A percentile compares a stretch with the other conserved stretches of the same genome.
These are phyloP conservation scores for Nakazawaea populi DNA, from an alignment of 805 yeast species.

Conservation along the genomic window DNA sequence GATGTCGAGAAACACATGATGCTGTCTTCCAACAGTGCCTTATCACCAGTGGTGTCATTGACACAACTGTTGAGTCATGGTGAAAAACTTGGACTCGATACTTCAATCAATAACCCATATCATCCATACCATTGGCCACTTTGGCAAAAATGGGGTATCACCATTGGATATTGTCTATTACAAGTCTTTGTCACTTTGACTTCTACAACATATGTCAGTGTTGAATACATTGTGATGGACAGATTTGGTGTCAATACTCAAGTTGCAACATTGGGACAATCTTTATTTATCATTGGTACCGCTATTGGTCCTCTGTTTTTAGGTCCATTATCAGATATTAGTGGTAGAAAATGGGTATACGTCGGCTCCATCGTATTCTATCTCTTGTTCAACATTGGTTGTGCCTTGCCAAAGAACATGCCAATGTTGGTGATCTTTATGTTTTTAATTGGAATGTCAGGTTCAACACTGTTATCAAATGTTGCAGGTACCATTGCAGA, in stretches of 20 bases:
- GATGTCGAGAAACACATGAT: background rate
- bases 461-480: constrained; percentile 27
- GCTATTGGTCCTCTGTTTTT: constrained; percentile 30
- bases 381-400: constrained; percentile 25
- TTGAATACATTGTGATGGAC: constrained; percentile 22
- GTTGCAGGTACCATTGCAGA: constrained; percentile 32
- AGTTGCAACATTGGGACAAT: constrained; percentile 28
- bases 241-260: constrained; percentile 21
- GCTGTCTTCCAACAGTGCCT: background rate
- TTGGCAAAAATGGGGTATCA: constrained; percentile 20
- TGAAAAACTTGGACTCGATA: constrained; percentile 8
- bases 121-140: constrained; percentile 27
- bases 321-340: constrained; percentile 30
- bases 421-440: constrained; percentile 26
- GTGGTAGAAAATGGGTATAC: constrained; percentile 31
- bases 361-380: constrained; percentile 24
- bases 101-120: constrained; percentile 21
- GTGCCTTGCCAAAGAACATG: constrained; percentile 28
- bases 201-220: constrained; percentile 27
- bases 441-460: constrained; percentile 25
- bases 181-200: constrained; percentile 26
- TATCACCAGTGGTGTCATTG: constrained; percentile 7
- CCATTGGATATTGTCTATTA: constrained; percentile 20
- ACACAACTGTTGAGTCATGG: constrained; percentile 9
- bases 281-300: constrained; percentile 29